Conservation (phyloP, 495 filamentous ascomycete genomes). For the Penicillium silybi region DNA sequence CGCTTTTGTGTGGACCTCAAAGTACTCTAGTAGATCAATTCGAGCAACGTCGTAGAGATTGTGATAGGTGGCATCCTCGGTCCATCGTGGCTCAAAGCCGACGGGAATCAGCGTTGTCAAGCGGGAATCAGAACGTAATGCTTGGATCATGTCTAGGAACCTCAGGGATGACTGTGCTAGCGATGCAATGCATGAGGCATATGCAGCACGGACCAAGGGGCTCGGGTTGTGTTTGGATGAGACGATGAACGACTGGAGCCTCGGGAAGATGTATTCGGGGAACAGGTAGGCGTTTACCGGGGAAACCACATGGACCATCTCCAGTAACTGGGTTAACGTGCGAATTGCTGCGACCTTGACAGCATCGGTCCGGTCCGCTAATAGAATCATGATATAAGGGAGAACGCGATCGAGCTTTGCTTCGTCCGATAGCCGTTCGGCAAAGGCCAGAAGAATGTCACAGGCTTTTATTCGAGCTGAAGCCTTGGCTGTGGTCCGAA, state of each 20-base stretch:
- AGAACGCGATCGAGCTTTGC: constrained; percentile 93
- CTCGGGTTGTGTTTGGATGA: constrained; percentile 53
- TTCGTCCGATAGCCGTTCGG: constrained; percentile 88
- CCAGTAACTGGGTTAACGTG: constrained; percentile 80
- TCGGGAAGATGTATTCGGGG: constrained; percentile 87
- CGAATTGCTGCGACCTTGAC: constrained; percentile 83
- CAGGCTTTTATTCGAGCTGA: constrained; percentile 86
- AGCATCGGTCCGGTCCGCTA: constrained; percentile 75
- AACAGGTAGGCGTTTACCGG: constrained; percentile 95
- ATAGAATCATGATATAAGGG: constrained; percentile 76
- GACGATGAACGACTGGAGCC: constrained; percentile 68
- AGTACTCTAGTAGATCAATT: constrained; percentile 69
- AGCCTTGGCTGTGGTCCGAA: constrained; percentile 84
- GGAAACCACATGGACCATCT: constrained; percentile 80
- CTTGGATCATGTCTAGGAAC: constrained; percentile 88
- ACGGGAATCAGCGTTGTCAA: constrained; percentile 75
- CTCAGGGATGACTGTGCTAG: constrained; percentile 83
- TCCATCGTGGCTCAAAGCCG: constrained; percentile 46
- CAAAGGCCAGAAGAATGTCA: constrained; percentile 89
- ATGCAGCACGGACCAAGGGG: constrained; percentile 76
- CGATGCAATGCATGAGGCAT: constrained; percentile 87
- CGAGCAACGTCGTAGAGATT: constrained; percentile 80
- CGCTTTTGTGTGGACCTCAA: constrained; percentile 83
- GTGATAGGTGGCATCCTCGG: constrained; percentile 75
- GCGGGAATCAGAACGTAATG: constrained; percentile 78